Evolutionary conservation across 305 asterid genomes (phyloP), one percentile per base, ranked within the genome.

Genomic region (Ajuga reptans): DNA sequence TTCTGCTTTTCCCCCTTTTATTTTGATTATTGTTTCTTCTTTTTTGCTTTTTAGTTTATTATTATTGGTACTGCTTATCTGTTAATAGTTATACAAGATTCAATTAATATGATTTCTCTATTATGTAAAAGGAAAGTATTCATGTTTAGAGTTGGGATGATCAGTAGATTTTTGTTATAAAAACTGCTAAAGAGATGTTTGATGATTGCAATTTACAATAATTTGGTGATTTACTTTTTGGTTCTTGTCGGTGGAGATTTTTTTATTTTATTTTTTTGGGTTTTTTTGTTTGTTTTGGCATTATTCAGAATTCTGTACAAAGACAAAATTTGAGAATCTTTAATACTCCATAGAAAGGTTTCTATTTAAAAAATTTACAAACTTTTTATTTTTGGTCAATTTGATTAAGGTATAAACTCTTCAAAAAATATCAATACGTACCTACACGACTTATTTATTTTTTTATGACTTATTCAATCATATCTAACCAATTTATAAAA

Each of bases 231-330:
- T 55, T 18, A 53, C 42, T 37, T 73, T 57, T 36, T 64, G 37
- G 56, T 24, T 36, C 69, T 18, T 73, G 82, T 83, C 79, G 87
- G 87, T 50, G 53, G 73, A 55, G 72, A 17, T 8, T 31, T 31
- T 3, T 31, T 46, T 70, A 74, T 39, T 72, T n/a, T n/a, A n/a
- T n/a, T n/a, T n/a, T n/a, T n/a, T n/a, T n/a, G n/a, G 72, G 77
- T 11, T 60, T 75, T 75, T 79, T 73, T 76, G 79, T 73, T 46
- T 62, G 21, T 47, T 77, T 75, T 75, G 72, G 61, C 74, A 59
- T 52, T 17, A 65, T 50, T 66, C 45, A 56, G 57, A 47, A 54
- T 46, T 27, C 18, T 72, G 60, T 43, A 15, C 53, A 4, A 65
- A 58, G 39, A 69, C 12, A 50, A 36, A 56, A 17, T 0, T 21